Percentiles rank a stretch among this genome's conserved stretches.
These are phyloP conservation scores for Phaseolus coccineus DNA, from an alignment of 331 rosid species.

Conservation along the genomic window DNA sequence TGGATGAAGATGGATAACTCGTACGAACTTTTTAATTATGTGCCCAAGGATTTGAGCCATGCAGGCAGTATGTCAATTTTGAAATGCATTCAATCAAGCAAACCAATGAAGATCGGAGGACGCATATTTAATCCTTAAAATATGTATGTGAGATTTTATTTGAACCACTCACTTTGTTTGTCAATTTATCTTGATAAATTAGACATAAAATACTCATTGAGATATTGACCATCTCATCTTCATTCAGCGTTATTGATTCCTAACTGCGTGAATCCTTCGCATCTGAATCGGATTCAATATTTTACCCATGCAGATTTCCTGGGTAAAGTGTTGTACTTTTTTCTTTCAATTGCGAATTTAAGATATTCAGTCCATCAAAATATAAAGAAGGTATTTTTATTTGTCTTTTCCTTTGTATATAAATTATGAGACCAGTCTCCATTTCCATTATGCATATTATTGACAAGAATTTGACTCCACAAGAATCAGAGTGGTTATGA, in stretches of 20 bases:
- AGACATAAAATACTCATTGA: background rate
- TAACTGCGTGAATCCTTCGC: background rate
- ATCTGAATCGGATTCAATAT: background rate
- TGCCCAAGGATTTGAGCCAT: background rate
- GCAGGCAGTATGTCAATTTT: background rate
- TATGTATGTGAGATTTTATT: background rate
- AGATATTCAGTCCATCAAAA: background rate
- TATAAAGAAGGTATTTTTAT: background rate
- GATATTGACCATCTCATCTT: background rate
- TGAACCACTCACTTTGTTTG: background rate
- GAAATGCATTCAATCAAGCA: background rate
- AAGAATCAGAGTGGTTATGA: background rate
- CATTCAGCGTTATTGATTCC: background rate
- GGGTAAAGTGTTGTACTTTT: background rate
- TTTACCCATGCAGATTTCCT: background rate
- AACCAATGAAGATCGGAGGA: background rate
- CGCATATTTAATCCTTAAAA: background rate
- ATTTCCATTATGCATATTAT: background rate
- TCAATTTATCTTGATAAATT: background rate
- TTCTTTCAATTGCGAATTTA: background rate
- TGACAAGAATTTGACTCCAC: conserved; percentile 3
- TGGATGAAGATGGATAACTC: background rate
- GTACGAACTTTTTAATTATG: background rate
- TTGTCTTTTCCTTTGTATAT: background rate
- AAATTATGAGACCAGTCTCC: background rate